Evolutionary conservation across 2,329 filamentous ascomycete genomes (phyloP).

Genomic region (Eurotiales sp.): DNA sequence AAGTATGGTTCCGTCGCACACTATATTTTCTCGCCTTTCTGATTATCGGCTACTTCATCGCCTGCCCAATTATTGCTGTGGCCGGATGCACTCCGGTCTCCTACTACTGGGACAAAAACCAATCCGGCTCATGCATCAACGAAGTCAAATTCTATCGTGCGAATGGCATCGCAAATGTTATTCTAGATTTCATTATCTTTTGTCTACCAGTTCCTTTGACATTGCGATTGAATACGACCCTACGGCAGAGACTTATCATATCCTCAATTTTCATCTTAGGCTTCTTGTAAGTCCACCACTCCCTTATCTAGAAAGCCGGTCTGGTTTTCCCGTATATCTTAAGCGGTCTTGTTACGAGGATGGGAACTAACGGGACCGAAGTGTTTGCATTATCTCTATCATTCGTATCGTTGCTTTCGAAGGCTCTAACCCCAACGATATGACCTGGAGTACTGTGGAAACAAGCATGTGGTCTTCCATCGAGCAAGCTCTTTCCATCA

Average conservation of each 20-base stretch:
- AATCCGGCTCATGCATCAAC: constrained; percentile 21
- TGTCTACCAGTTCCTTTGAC: constrained; percentile 27
- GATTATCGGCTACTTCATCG: constrained; percentile 21
- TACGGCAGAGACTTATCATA: constrained; percentile 23
- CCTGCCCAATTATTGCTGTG: constrained; percentile 19
- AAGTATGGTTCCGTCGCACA: constrained; percentile 21
- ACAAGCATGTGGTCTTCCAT: constrained; percentile 26
- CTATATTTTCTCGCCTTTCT: constrained; percentile 18
- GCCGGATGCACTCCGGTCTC: constrained; percentile 22
- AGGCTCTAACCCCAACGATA: constrained; percentile 13
- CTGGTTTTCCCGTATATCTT: too few species aligned
- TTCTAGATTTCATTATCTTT: constrained; percentile 24
- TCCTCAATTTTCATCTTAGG: constrained; percentile 24
- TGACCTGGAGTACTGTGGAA: constrained; percentile 18
- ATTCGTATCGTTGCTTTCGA: constrained; percentile 23
- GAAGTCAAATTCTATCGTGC: constrained; percentile 23
- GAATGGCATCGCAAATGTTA: constrained; percentile 25
- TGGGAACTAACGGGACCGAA: constrained; percentile 9
- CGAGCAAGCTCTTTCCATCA: constrained; percentile 27
- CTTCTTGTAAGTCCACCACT: constrained; percentile 21
- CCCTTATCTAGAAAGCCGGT: too few species aligned
- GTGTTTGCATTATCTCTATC: constrained; percentile 25
- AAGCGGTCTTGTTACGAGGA: too few species aligned
- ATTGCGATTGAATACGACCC: constrained; percentile 21
- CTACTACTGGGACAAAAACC: constrained; percentile 20